phyloP scores from a whole-genome alignment of 2,329 filamentous ascomycete genomes.

The Colletotrichum cordylinicola region DNA sequence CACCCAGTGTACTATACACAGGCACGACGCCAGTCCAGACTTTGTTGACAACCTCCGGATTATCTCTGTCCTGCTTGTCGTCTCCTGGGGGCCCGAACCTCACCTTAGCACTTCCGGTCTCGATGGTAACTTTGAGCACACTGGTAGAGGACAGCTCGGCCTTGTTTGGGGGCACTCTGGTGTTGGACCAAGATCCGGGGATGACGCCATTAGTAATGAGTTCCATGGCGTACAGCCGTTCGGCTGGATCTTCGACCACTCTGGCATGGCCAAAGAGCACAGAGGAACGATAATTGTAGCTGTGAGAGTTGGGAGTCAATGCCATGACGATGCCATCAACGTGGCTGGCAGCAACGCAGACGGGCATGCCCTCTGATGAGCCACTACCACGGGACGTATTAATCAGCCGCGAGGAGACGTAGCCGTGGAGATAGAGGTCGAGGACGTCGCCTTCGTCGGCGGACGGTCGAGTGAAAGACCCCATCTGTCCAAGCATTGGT shows the following conservation, averaged over 20 bases:
- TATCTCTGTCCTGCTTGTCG: constrained; percentile 52
- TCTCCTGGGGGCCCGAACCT: constrained; percentile 68
- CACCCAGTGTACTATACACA: constrained; percentile 67
- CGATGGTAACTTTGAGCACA: constrained; percentile 72
- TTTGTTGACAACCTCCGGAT: constrained; percentile 42
- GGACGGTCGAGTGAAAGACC: constrained; percentile 69
- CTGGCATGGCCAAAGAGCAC: constrained; percentile 77
- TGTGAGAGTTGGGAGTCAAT: constrained; percentile 81
- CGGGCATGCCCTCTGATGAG: constrained; percentile 62
- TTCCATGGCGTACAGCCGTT: constrained; percentile 81
- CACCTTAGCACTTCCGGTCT: constrained; percentile 78
- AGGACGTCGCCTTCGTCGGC: constrained; percentile 67
- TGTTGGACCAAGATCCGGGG: constrained; percentile 70
- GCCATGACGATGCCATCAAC: constrained; percentile 82
- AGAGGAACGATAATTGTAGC: constrained; percentile 86
- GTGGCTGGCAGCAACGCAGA: constrained; percentile 75
- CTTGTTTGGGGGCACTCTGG: constrained; percentile 72
- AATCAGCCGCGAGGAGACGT: constrained; percentile 80
- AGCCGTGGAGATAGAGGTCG: constrained; percentile 84
- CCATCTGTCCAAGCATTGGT: constrained; percentile 88
- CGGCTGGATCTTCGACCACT: constrained; percentile 68
- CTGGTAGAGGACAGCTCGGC: constrained; percentile 79
- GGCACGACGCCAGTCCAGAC: constrained; percentile 67
- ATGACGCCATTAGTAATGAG: constrained; percentile 79
- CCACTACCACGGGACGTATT: constrained; percentile 52